Evolutionary conservation across 2,329 filamentous ascomycete genomes (phyloP), one percentile per base, ranked within the genome.

Genomic region (Paramyrothecium sp.): DNA sequence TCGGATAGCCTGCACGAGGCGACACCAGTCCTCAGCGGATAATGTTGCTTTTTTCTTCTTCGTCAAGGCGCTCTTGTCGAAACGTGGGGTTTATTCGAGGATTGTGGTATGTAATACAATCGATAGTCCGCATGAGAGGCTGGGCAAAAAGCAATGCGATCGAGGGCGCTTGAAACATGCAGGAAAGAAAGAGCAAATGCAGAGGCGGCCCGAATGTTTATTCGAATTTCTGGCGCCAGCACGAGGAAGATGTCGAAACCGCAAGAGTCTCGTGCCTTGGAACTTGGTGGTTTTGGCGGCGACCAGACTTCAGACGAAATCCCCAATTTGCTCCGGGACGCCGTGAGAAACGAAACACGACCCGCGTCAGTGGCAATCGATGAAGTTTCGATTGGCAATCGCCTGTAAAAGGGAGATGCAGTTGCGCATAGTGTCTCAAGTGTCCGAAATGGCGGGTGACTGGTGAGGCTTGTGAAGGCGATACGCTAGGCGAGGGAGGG

Each of bases 371-470:
- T 44, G 13, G 38, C 38, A 44, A 44, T 30, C 20, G 48, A 50
- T 34, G 54, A 49, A 54, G 53, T 53, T 50, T 57, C 53, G 58
- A 55, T 44, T 53, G 38, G 38, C 38, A 44, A 56, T 54, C 56
- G 57, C 58, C 55, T 55, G 58, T 51, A 58, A 49, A n/a, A 57
- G 54, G 21, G 41, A 53, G 52, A 58, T 59, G 58, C 13, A 19
- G 13, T 55, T 59, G 56, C 58, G 58, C 58, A 59, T 57, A 55
- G 53, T 49, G 58, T 59, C 56, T 59, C 53, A 56, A 57, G 53
- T 59, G 51, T 55, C 55, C 55, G 55, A 59, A 56, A 56, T 55
- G 49, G 46, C 41, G 55, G 58, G 54, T 48, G 49, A 44, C n/a
- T 44, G n/a, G 13, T 16, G n/a, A 17, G 13, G 13, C n/a, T 44